phyloP scores from a whole-genome alignment of 306 rosid species.

The peach (Prunus persica) region Prunus_persica_NCBIv2 NC_034013.1:3656501-3657000 shows the following conservation, averaged over 20 bases:
- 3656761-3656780: background rate
- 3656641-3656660: background rate
- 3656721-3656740: background rate
- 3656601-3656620: background rate
- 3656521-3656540: background rate
- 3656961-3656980: background rate
- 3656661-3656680: background rate
- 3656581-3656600: background rate
- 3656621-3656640: background rate
- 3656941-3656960: background rate
- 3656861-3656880: background rate
- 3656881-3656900: background rate
- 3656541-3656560: background rate
- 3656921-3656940: background rate
- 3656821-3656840: background rate
- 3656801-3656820: background rate
- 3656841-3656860: background rate
- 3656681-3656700: background rate
- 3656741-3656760: background rate
- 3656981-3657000: background rate
- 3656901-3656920: conserved; percentile 1
- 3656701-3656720: background rate
- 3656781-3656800: background rate
- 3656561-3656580: background rate
- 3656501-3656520: background rate